phyloP scores from a whole-genome alignment of 768 basidiomycete genomes.

The Termitomyces sp. region DNA sequence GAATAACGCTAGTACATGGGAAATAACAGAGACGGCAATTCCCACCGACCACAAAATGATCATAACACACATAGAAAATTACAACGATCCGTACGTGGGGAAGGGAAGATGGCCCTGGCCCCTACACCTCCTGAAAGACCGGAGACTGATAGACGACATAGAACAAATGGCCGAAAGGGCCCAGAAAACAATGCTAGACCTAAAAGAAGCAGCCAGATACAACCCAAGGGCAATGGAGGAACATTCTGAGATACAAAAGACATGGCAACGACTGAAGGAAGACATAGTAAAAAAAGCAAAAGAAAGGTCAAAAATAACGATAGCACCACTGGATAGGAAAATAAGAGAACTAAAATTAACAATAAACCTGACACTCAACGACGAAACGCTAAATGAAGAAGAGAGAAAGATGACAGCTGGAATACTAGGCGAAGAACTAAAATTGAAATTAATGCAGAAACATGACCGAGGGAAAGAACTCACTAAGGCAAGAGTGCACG shows the following conservation, averaged over 20 bases:
- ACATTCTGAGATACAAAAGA: no score
- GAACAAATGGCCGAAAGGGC: neutral
- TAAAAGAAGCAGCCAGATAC: no score
- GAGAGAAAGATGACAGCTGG: neutral
- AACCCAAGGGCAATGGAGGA: no score
- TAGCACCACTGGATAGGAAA: neutral
- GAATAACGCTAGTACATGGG: neutral
- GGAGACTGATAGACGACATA: neutral
- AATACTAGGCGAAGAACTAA: neutral
- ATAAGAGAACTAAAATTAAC: neutral
- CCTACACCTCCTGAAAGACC: neutral
- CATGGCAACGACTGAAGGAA: neutral
- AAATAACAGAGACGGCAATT: neutral
- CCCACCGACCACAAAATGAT: neutral
- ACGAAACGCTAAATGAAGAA: neutral
- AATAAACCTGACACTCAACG: rapidly evolving
- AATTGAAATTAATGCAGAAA: neutral
- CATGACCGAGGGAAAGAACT: rapidly evolving
- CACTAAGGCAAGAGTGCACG: neutral
- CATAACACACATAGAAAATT: neutral
- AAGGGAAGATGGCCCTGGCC: neutral
- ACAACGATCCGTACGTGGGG: neutral
- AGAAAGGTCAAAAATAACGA: neutral
- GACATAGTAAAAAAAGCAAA: neutral
- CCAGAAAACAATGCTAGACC: no score